Conservation (phyloP, 2,329 filamentous ascomycete genomes). For the Mollisiaceae sp. region DNA sequence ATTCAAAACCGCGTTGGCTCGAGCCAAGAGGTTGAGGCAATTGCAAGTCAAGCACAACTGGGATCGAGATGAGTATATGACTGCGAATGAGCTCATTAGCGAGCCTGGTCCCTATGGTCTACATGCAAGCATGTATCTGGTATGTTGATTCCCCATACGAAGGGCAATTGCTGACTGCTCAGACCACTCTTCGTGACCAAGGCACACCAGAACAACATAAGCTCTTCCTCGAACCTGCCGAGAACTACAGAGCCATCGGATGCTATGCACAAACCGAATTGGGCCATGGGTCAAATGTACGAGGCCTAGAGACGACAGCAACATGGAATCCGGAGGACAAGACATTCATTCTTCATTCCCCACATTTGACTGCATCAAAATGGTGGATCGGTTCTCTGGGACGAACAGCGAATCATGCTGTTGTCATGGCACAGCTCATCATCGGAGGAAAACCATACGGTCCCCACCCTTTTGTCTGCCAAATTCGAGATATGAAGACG, state of each 20-base stretch:
- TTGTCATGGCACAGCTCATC: slow-evolving; percentile 79
- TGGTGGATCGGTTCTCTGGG: slow-evolving; percentile 87
- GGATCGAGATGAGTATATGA: slow-evolving; percentile 65
- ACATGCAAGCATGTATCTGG: slow-evolving; percentile 72
- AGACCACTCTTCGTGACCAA: slow-evolving; percentile 74
- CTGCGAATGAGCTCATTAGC: slow-evolving; percentile 71
- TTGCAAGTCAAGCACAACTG: slow-evolving; percentile 71
- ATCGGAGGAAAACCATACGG: slow-evolving; percentile 72
- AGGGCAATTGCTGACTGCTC: slow-evolving; percentile 19
- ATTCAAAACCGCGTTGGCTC: slow-evolving; percentile 71
- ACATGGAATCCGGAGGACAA: slow-evolving; percentile 76
- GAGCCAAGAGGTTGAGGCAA: slow-evolving; percentile 72
- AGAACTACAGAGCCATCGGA: slow-evolving; percentile 74
- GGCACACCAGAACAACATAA: slow-evolving; percentile 75
- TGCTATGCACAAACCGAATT: slow-evolving; percentile 84
- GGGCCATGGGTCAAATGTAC: slow-evolving; percentile 78
- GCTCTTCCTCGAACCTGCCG: slow-evolving; percentile 71
- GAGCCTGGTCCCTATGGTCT: slow-evolving; percentile 78
- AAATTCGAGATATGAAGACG: slow-evolving; percentile 72
- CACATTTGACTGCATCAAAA: slow-evolving; percentile 75
- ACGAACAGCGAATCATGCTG: slow-evolving; percentile 75
- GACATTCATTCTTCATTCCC: slow-evolving; percentile 77
- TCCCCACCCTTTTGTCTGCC: slow-evolving; percentile 79
- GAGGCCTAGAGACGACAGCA: slow-evolving; percentile 53
- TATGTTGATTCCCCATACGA: slow-evolving; percentile 41